Conservation (phyloP, 1,284 basidiomycete species). For the Leccinum subfulvum region DNA sequence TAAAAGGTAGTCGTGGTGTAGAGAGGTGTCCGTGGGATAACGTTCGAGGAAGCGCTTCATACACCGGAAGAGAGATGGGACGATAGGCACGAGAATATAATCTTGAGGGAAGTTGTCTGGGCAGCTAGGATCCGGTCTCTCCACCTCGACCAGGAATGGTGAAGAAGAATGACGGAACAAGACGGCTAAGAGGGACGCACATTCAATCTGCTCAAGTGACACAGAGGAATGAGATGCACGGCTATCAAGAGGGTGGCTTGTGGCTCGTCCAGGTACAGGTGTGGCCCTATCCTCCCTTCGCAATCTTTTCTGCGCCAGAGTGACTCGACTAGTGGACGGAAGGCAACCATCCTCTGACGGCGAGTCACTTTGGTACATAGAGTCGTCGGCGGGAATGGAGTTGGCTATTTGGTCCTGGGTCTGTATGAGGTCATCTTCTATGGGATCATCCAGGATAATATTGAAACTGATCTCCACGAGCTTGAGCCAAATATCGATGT, state of each 20-base stretch:
- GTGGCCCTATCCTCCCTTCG: constrained; percentile 23
- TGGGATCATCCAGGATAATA: constrained; percentile 63
- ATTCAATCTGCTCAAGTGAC: constrained; percentile 68
- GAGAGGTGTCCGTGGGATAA: constrained; percentile 68
- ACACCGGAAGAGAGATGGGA: constrained; percentile 60
- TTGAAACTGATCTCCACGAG: constrained; percentile 77
- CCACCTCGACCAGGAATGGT: constrained; percentile 47
- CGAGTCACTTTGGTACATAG: constrained; percentile 31
- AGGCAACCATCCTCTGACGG: constrained; percentile 32
- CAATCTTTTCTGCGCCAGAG: constrained; percentile 31
- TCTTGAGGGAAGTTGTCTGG: constrained; percentile 25
- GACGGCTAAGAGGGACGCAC: constrained; percentile 63
- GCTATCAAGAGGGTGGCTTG: constrained; percentile 17
- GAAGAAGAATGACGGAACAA: constrained; percentile 61
- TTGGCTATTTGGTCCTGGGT: constrained; percentile 24
- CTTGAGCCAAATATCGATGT: constrained; percentile 63
- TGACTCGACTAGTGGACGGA: constrained; percentile 21
- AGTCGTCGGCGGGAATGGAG: constrained; percentile 23
- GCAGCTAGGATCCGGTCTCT: constrained; percentile 23
- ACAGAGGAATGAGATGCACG: constrained; percentile 35
- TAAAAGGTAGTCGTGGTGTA: constrained; percentile 71
- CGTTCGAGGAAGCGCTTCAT: constrained; percentile 65
- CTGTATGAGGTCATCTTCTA: constrained; percentile 44
- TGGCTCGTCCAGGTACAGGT: constrained; percentile 18
- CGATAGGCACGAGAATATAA: constrained; percentile 26